Evolutionary conservation across 2,329 filamentous ascomycete genomes (phyloP), one percentile per base, ranked within the genome.

Genomic region (Plenodomus biglobosus): DNA sequence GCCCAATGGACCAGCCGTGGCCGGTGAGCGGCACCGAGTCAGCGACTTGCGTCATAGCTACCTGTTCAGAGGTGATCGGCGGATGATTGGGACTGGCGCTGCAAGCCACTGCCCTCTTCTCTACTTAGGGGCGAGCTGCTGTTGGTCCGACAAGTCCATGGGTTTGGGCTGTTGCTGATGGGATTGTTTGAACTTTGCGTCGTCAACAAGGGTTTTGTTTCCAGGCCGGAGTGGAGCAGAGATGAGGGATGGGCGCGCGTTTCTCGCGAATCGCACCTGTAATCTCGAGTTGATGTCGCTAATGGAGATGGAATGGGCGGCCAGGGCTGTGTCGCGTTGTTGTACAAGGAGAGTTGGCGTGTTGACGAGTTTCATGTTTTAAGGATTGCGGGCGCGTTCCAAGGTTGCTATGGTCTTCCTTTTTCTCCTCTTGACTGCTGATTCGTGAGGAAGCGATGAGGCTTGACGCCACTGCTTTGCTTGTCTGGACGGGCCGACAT

Each of bases 71-170:
- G n/a, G 10, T 16, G 18, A 17, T 32, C 13, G 42, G 36, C 22
- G 11, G 18, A 20, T 30, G 20, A 41, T 35, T 40, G 49, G 5
- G 2, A 3, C 30, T 1, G 13, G 22, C 11, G 27, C 8, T 3
- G 27, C 13, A 8, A 36, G n/a, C n/a, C 22, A 19, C 38, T 22
- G 35, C n/a, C 42, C 34, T 34, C 17, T 24, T n/a, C 36, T 2
- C 10, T 17, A 15, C 16, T 27, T 17, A 16, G 3, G 3, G 38
- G n/a, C 44, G 21, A 41, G 21, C 41, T 38, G 50, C 62, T 65
- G 61, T 60, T 48, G 10, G 22, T 24, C 22, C 22, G 22, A 5
- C 22, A 24, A 24, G 5, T 10, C 10, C 22, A 24, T 24, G 22
- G 10, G 22, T 24, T 24, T 10, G 22, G 22, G 22, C 22, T 24